These are phyloP conservation scores for Polyporus arcularius DNA, from an alignment of 768 basidiomycete species.

Conservation along the genomic window DNA sequence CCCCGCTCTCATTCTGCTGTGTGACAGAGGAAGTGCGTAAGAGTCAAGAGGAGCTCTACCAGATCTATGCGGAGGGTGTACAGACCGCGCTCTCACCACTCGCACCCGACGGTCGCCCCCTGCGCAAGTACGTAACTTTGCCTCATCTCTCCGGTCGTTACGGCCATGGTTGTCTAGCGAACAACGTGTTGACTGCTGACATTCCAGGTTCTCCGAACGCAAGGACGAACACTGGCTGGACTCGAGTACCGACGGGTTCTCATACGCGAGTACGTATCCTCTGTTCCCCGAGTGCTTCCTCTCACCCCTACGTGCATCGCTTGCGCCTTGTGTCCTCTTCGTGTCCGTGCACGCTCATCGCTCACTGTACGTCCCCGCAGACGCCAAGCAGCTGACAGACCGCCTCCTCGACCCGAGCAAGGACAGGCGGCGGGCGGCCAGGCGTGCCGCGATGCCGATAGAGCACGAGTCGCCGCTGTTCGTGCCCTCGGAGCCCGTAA, in stretches of 20 bases:
- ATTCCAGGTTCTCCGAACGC: slow-evolving; percentile 56
- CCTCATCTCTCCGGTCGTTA: not conserved
- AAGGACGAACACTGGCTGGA: slow-evolving; percentile 63
- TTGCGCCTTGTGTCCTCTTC: not conserved
- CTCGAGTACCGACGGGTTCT: slow-evolving; percentile 54
- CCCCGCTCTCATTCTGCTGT: slow-evolving; percentile 68
- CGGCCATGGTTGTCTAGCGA: not conserved
- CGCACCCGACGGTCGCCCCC: slow-evolving; percentile 56
- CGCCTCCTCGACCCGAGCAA: slow-evolving; percentile 15
- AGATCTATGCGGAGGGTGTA: slow-evolving; percentile 46
- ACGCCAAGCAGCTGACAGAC: slow-evolving; percentile 15
- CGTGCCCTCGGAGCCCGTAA: slow-evolving; percentile 41
- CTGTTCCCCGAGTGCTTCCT: not conserved
- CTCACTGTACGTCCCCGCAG: not conserved
- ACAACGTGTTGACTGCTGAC: not conserved
- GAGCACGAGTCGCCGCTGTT: slow-evolving; percentile 12
- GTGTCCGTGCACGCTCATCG: not conserved
- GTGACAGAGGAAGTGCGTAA: slow-evolving; percentile 52
- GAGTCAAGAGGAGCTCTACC: slow-evolving; percentile 52
- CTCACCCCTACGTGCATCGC: not conserved
- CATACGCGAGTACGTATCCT: slow-evolving; percentile 48
- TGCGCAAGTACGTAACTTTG: slow-evolving; percentile 52
- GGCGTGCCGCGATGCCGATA: not conserved
- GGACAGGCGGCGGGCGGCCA: slow-evolving; percentile 10
- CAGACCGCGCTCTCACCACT: slow-evolving; percentile 56